phyloP scores from a whole-genome alignment of 352 stramenopile species.

The Globisporangium recalcitrans region DNA sequence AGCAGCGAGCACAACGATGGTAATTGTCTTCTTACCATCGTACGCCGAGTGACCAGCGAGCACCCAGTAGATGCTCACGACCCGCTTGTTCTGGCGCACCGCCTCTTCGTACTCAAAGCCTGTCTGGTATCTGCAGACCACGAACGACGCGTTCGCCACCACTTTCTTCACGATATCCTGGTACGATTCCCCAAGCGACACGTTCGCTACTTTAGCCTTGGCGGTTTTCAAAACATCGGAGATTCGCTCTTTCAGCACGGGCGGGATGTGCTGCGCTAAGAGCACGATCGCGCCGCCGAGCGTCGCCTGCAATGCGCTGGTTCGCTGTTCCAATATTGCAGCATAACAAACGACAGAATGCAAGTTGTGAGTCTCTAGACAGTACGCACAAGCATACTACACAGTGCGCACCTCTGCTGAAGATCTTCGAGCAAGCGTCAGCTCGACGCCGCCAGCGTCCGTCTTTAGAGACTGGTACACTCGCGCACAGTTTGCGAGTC shows the following conservation, averaged over 20 bases:
- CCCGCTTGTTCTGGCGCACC: constrained; percentile 53
- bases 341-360: not conserved
- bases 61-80: constrained; percentile 83
- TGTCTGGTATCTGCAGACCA: constrained; percentile 76
- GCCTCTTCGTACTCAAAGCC: constrained; percentile 82
- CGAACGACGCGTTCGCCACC: constrained; percentile 71
- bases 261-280: constrained; percentile 69
- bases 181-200: constrained; percentile 64
- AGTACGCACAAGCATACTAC: not conserved
- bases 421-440: constrained; percentile 42
- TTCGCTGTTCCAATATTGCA: constrained; percentile 25
- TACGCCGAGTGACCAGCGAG: constrained; percentile 41
- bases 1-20: not conserved
- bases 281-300: constrained; percentile 62
- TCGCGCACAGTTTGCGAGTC: constrained; percentile 31
- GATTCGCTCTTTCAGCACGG: constrained; percentile 54
- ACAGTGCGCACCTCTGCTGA: constrained; percentile 33
- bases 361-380: not conserved
- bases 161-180: constrained; percentile 74
- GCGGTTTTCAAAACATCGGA: constrained; percentile 58
- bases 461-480: constrained; percentile 41
- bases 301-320: constrained; percentile 44
- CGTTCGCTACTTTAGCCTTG: constrained; percentile 77
- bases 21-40: constrained; percentile 15
- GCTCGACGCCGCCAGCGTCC: constrained; percentile 32